A percentile compares a stretch with the other conserved stretches of the same genome.
These are phyloP conservation scores for Oryza nivara DNA, from an alignment of 176 grass and related monocot genomes.

Conservation along the genomic window DNA sequence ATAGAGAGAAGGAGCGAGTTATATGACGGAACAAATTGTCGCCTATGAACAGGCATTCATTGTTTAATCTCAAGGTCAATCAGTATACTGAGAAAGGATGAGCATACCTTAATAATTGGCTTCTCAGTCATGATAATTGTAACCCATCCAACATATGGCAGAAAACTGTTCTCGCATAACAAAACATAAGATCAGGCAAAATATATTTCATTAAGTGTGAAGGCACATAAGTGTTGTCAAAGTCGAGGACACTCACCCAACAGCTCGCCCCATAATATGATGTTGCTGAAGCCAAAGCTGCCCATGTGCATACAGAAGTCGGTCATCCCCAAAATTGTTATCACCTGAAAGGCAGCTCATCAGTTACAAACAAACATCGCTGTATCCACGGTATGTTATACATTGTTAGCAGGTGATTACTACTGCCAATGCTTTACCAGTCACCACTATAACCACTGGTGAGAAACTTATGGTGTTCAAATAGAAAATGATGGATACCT, in stretches of 20 bases:
- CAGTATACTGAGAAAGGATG: constrained; percentile 16
- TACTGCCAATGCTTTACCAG: constrained; percentile 14
- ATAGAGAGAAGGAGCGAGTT: background rate
- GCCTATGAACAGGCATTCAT: constrained; percentile 1
- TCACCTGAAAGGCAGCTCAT: constrained; percentile 60
- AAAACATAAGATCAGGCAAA: background rate
- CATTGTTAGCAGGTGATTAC: background rate
- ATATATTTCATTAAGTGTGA: constrained; percentile 15
- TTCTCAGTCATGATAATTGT: constrained; percentile 88
- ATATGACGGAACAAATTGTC: background rate
- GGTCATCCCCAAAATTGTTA: constrained; percentile 64
- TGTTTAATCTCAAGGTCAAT: constrained; percentile 1
- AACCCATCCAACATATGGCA: constrained; percentile 81
- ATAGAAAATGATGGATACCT: constrained; percentile 51
- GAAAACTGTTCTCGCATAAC: constrained; percentile 49
- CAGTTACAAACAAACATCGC: background rate
- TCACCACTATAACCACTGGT: constrained; percentile 8
- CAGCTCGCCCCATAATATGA: constrained; percentile 80
- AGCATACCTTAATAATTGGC: constrained; percentile 69
- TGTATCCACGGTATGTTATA: background rate
- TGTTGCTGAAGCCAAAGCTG: constrained; percentile 82
- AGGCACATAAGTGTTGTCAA: background rate
- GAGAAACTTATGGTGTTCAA: background rate
- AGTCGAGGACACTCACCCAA: constrained; percentile 56
- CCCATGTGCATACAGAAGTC: constrained; percentile 62